A percentile compares a stretch with the other conserved stretches of the same genome.
These are phyloP conservation scores for Neckera pumila DNA, from an alignment of 225 moss, liverwort and hornwort genomes.

Conservation along the genomic window DNA sequence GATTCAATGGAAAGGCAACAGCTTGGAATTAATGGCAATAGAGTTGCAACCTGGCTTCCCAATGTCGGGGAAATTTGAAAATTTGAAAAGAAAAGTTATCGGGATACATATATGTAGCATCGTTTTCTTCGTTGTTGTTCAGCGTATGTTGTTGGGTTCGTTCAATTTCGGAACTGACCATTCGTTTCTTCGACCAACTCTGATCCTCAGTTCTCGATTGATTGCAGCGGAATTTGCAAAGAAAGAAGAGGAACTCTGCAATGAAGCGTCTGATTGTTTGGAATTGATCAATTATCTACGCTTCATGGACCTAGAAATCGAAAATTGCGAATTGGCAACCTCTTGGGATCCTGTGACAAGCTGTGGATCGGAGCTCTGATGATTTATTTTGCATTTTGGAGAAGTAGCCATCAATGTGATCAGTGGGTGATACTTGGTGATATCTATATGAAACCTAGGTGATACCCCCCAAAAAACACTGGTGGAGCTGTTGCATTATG, in stretches of 20 bases:
- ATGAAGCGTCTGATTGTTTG: not conserved
- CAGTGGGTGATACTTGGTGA: not conserved
- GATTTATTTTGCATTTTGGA: not conserved
- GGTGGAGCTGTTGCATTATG: not conserved
- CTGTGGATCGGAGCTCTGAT: not conserved
- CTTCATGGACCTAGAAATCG: not conserved
- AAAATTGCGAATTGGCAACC: not conserved
- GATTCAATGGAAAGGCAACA: not conserved
- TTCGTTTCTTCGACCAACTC: not conserved
- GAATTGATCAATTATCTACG: no score
- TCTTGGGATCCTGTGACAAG: not conserved
- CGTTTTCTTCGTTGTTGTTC: not conserved
- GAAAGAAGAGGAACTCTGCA: not conserved
- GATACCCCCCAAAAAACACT: not conserved
- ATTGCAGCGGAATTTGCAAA: not conserved
- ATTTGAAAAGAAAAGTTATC: not conserved
- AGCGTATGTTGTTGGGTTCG: not conserved
- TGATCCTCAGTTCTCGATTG: not conserved
- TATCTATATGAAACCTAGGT: not conserved
- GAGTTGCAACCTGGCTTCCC: not conserved
- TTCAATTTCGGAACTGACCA: not conserved
- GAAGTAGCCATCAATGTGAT: not conserved
- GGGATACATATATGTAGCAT: not conserved
- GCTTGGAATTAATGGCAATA: not conserved
- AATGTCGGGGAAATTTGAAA: not conserved